These are phyloP conservation scores for Colletotrichum liaoningense DNA, from an alignment of 2,329 filamentous ascomycete species.

Conservation along the genomic window DNA sequence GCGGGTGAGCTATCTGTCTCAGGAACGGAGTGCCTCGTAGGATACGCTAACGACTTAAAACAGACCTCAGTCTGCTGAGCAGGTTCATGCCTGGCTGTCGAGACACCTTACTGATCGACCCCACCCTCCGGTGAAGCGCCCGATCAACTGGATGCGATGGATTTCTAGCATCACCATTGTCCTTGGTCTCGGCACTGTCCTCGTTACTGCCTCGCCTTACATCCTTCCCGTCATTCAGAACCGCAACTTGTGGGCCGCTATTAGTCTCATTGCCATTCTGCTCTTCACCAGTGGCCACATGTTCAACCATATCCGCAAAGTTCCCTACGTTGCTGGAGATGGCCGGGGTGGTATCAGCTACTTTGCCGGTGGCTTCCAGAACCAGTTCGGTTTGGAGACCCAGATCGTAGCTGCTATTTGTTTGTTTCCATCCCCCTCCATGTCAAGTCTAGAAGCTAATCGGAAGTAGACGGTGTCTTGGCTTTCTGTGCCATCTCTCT, in stretches of 20 bases:
- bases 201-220: constrained; percentile 81
- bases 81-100: constrained; percentile 81
- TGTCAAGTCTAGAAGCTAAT: constrained; percentile 56
- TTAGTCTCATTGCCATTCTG: constrained; percentile 89
- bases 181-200: constrained; percentile 75
- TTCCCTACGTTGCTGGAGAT: constrained; percentile 90
- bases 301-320: constrained; percentile 98
- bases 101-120: constrained; percentile 83
- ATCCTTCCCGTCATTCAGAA: constrained; percentile 85
- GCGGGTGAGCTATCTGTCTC: constrained; percentile 68
- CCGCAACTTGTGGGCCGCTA: constrained; percentile 92
- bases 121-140: constrained; percentile 82
- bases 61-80: constrained; percentile 81
- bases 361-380: constrained; percentile 92
- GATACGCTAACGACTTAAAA: constrained; percentile 18
- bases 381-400: constrained; percentile 92
- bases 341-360: constrained; percentile 89
- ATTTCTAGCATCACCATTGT: constrained; percentile 74
- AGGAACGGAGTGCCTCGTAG: neutral
- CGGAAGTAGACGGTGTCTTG: constrained; percentile 69
- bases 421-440: constrained; percentile 63
- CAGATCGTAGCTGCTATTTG: constrained; percentile 95
- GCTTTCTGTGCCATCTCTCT: constrained; percentile 93
- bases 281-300: constrained; percentile 97
- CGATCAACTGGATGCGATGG: constrained; percentile 87